Conservation (phyloP, 352 stramenopile species). For the Plasmopara halstedii region DNA sequence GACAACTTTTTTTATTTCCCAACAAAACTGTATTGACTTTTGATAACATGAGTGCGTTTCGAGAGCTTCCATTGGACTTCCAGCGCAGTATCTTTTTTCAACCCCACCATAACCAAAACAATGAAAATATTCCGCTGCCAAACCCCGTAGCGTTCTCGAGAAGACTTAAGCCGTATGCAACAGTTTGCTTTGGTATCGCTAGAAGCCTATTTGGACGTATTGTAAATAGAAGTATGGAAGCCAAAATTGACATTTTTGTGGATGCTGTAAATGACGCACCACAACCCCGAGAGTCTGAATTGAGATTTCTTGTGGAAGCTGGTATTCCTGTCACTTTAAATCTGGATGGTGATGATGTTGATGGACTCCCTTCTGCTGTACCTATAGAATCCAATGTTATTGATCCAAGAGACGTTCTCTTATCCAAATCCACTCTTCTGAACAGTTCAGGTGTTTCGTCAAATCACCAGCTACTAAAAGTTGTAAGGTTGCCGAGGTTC, state of each 20-base stretch:
- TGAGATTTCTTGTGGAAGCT: constrained; percentile 17
- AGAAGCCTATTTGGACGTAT: constrained; percentile 20
- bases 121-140: constrained; percentile 32
- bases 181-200: constrained; percentile 26
- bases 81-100: constrained; percentile 50
- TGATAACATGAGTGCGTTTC: constrained; percentile 35
- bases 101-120: constrained; percentile 35
- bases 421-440: constrained; percentile 15
- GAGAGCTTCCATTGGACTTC: constrained; percentile 29
- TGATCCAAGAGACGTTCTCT: constrained; percentile 3
- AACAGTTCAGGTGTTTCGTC: not conserved
- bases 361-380: constrained; percentile 12
- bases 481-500: constrained; percentile 38
- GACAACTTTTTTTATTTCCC: constrained; percentile 43
- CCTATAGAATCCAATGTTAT: not conserved
- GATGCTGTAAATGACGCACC: constrained; percentile 41
- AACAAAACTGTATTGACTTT: constrained; percentile 33
- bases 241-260: constrained; percentile 48
- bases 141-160: constrained; percentile 33
- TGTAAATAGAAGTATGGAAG: constrained; percentile 25
- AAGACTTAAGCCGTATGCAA: constrained; percentile 26
- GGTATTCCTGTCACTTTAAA: constrained; percentile 21
- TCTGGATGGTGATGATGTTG: constrained; percentile 33
- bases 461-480: constrained; percentile 25
- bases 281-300: constrained; percentile 7